Percentiles rank a stretch among this genome's conserved stretches.
These are phyloP conservation scores for Hericium erinaceus DNA, from an alignment of 768 basidiomycete genomes.

Conservation along the genomic window DNA sequence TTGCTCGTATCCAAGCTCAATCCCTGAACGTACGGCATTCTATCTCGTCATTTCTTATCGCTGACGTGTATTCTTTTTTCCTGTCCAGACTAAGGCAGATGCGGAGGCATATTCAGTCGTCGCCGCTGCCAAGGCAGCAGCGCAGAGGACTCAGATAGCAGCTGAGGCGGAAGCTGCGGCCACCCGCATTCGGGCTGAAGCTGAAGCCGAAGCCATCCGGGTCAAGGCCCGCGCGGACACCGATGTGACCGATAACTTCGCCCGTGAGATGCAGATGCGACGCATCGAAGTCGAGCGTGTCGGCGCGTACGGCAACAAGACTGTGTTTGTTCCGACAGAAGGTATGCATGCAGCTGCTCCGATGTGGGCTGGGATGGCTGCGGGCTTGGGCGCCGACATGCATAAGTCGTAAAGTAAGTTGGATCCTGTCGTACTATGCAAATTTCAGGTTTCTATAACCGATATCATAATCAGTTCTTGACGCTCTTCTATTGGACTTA, in stretches of 20 bases:
- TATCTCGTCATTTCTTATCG: neutral
- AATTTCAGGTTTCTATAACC: too few relatives aligned
- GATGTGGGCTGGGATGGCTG: slow-evolving; percentile 64
- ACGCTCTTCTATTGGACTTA: too few relatives aligned
- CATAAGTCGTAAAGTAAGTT: neutral
- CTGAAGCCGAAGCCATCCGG: slow-evolving; percentile 61
- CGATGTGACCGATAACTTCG: slow-evolving; percentile 52
- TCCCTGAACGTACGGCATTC: slow-evolving; percentile 33
- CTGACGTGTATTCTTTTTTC: neutral
- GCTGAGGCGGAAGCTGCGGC: slow-evolving; percentile 75
- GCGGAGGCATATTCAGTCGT: slow-evolving; percentile 67
- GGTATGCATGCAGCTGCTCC: slow-evolving; percentile 40
- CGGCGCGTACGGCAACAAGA: slow-evolving; percentile 56
- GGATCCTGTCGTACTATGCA: neutral
- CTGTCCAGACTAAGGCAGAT: slow-evolving; percentile 53
- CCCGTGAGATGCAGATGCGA: slow-evolving; percentile 67
- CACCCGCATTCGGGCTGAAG: slow-evolving; percentile 63
- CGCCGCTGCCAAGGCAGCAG: slow-evolving; percentile 66
- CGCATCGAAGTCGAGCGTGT: slow-evolving; percentile 57
- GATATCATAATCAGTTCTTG: too few relatives aligned
- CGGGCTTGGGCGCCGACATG: slow-evolving; percentile 39
- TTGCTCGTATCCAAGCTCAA: slow-evolving; percentile 70
- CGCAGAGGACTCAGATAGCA: slow-evolving; percentile 55
- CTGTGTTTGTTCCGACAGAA: slow-evolving; percentile 64
- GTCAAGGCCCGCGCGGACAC: slow-evolving; percentile 58